Conservation (phyloP, 345 rosid genomes). For the Eucalyptus curtisii region DNA sequence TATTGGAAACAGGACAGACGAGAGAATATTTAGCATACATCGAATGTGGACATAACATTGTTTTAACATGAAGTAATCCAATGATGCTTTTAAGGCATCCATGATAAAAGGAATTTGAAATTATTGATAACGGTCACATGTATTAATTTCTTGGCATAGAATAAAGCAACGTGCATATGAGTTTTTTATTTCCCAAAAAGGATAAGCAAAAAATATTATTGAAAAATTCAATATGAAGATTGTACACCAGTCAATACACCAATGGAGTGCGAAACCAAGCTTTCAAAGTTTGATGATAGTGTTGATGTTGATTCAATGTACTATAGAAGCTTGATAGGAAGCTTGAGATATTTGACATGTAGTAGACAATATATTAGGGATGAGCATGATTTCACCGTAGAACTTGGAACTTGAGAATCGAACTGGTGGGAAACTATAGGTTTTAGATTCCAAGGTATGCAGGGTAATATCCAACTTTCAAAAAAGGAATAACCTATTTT, state of each 20-base stretch:
- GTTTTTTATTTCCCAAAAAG: too few species aligned
- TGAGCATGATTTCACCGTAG: too few species aligned
- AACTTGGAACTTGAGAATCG: too few species aligned
- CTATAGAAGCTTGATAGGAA: neutral
- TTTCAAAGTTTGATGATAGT: neutral
- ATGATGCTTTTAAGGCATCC: neutral
- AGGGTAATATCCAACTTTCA: too few species aligned
- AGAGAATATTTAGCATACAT: neutral
- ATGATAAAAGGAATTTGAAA: neutral
- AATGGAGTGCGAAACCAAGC: neutral
- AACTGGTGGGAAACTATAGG: too few species aligned
- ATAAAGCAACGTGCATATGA: neutral
- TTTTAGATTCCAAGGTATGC: too few species aligned
- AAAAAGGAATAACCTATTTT: too few species aligned
- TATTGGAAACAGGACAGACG: neutral
- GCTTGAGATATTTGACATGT: neutral
- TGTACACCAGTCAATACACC: neutral
- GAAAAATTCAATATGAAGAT: neutral
- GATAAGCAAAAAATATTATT: too few species aligned
- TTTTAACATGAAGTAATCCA: neutral
- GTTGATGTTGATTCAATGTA: neutral
- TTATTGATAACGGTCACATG: neutral
- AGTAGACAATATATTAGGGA: too few species aligned
- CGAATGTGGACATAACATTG: neutral
- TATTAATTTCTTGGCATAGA: neutral